Base-by-base conservation (phyloP, 73 alveolate species). In the Paramecium sonneborni region DNA sequence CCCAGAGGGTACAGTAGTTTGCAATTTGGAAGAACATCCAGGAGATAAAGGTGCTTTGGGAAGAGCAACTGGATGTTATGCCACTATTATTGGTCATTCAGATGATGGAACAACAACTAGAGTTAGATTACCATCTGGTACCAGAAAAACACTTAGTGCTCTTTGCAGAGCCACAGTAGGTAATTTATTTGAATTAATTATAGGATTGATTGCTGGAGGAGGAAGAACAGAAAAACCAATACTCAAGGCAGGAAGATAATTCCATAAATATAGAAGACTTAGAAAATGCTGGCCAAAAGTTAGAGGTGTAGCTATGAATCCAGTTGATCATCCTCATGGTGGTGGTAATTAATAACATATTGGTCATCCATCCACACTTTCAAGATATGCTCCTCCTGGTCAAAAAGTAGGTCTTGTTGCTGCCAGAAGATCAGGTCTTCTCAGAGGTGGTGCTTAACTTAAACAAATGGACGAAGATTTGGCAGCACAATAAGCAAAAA, bases 251-350 rank as follows among this genome's bases (percentile, higher is more conserved):
- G 99, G 99, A 41, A 96, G 93, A 92, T 92, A 95, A 85, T 96
- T 92, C 97, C 98, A 97, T 96, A 97, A 94, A 93, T 97, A 94
- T 93, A 94, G 95, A 68, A 98, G 97, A 76, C 96, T 97, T 97
- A 95, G 98, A 89, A 96, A 97, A 93, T 92, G 95, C 94, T 97
- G 99, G 99, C 99, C 99, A 28, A 96, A 92, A 90, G 98, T 97
- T 84, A 96, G 98, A 94, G 99, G 99, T 91, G 97, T 94, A 23
- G 99, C 99, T 56, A 97, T 97, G 99, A 97, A 97, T 97, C 99
- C 99, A 76, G 99, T 97, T 58, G 99, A 97, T 91, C 99, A 97
- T 93, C 99, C 99, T 44, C 98, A 97, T 90, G 87, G 98, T 85
- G 98, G 98, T 89, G 98, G 98, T 95, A 96, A 96, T 95, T 95